Evolutionary conservation across 31 red algal species (phyloP), one percentile per base, ranked within the genome.

Genomic region (Odonthalia washingtoniensis): DNA sequence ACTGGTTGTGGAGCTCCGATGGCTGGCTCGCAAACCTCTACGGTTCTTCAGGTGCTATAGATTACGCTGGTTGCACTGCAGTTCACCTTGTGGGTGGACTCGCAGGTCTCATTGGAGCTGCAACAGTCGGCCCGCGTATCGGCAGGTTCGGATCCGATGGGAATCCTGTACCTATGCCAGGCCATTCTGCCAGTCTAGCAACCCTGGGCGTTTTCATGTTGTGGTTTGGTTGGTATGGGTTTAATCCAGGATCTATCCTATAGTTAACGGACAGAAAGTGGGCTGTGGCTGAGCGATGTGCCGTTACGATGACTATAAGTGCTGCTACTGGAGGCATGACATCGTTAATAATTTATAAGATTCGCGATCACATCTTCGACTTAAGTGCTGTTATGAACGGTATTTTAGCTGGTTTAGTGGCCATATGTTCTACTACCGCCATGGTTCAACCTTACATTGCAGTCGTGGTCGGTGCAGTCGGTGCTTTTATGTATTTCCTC

Each of bases 211-310:
- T 85, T 17, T 97, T 99, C 87, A 35, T 97, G 21, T 90, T 99
- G 21, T 97, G 95, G 98, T 99, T 99, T 70, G 95, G 98, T 57
- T 99, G 98, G 98, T 99, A 95, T 74, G 95, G 98, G 61, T 99
- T 99, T 83, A 99, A 99, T 86, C 91, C 92, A 24, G 98, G 98
- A 46, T 97, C 95, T 28, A 87, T 88, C 24, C 87, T 97, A 28
- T 85, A 74, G 43, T 79, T 92, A 46, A 69, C 66, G 3, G 82
- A 69, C 26, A 85, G 76, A 52, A 40, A 44, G 41, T 82, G 69
- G 38, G 33, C 21, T 33, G 72, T 66, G 1, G 93, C 87, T 5
- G 84, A 86, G 40, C 87, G 87, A 28, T 85, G 86, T 80, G 92
- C 89, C 14, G 97, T 94, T 60, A 95, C 90, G 14, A 97, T 93